Conservation (phyloP, 108 stramenopile species). For the Nitzschia sp. region DNA sequence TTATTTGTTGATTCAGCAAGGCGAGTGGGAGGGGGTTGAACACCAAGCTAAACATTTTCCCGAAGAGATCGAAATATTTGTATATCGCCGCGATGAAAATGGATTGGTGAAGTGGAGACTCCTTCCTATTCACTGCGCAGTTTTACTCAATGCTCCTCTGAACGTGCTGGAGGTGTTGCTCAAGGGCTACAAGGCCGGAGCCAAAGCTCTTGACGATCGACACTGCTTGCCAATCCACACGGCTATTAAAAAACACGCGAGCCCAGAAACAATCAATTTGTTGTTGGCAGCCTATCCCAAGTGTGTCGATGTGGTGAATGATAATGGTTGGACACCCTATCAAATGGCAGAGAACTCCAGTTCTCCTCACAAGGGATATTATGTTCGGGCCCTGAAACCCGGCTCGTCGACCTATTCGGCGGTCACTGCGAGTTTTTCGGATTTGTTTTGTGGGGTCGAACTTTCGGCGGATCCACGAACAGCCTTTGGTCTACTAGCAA, state of each 20-base stretch:
- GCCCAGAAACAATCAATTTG: conserved; percentile 46
- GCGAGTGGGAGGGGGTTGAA: conserved; percentile 62
- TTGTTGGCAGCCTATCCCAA: conserved; percentile 67
- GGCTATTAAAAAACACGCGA: conserved; percentile 63
- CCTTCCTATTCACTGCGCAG: conserved; percentile 76
- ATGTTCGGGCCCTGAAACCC: conserved; percentile 9
- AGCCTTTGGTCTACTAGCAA: conserved; percentile 4
- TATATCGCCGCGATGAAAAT: conserved; percentile 58
- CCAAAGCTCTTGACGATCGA: conserved; percentile 76
- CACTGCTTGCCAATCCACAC: conserved; percentile 81
- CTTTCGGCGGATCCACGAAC: not conserved
- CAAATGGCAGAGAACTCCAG: conserved; percentile 15
- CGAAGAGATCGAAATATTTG: conserved; percentile 55
- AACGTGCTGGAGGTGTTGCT: conserved; percentile 48
- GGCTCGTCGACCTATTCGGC: conserved; percentile 10
- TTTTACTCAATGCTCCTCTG: conserved; percentile 70
- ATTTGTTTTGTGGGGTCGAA: conserved; percentile 13
- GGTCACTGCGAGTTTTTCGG: conserved; percentile 5
- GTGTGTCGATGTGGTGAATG: conserved; percentile 1
- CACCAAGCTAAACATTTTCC: not conserved
- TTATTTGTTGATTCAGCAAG: conserved; percentile 62
- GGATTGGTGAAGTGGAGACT: conserved; percentile 84
- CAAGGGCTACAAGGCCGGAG: conserved; percentile 44
- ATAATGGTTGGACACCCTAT: conserved; percentile 14
- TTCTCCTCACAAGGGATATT: conserved; percentile 7